Conservation (phyloP, 352 stramenopile genomes). For the Blastocystis sp. region DNA sequence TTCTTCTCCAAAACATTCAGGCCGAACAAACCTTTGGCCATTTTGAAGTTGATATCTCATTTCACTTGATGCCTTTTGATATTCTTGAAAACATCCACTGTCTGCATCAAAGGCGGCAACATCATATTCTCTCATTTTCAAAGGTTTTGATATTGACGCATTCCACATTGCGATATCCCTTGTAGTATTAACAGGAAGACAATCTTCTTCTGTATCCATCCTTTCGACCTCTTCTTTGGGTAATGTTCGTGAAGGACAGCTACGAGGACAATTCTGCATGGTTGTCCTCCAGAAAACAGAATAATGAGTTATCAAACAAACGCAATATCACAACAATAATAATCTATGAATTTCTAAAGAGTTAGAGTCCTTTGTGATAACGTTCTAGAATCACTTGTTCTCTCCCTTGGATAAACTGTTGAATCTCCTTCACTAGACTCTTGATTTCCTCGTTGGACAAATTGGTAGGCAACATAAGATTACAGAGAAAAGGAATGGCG, state of each 20-base stretch:
- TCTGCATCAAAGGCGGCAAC: neutral
- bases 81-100: constrained; percentile 6
- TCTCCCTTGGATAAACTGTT: neutral
- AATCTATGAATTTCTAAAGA: neutral
- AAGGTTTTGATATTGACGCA: neutral
- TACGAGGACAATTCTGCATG: constrained; percentile 52
- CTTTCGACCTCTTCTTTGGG: neutral
- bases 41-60: constrained; percentile 49
- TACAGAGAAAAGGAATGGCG: constrained; percentile 33
- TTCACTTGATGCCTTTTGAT: constrained; percentile 18
- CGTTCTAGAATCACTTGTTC: neutral
- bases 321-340: neutral
- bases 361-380: neutral
- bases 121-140: neutral
- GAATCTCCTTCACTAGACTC: neutral
- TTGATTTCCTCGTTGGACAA: neutral
- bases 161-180: constrained; percentile 11
- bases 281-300: neutral
- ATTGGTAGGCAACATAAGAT: neutral
- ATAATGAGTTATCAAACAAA: neutral
- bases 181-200: neutral
- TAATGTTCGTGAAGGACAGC: neutral
- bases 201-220: constrained; percentile 20
- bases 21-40: neutral
- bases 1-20: too few relatives aligned